A percentile compares a stretch with the other conserved stretches of the same genome.
These are phyloP conservation scores for Xylaria bambusicola DNA, from an alignment of 495 filamentous ascomycete species.

Conservation along the genomic window DNA sequence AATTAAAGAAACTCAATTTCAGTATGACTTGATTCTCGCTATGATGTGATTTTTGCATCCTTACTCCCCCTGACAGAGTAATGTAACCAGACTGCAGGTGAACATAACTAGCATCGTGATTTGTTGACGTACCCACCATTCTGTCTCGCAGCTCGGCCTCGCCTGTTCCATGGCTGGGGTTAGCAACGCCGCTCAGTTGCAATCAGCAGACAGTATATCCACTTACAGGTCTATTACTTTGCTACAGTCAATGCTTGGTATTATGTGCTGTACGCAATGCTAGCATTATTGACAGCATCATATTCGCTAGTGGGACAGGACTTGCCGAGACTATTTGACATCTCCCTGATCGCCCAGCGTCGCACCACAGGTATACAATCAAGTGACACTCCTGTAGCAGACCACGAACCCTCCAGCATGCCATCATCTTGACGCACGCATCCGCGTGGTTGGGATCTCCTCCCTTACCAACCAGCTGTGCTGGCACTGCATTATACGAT, in stretches of 20 bases:
- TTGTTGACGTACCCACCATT: background rate
- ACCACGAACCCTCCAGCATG: slow-evolving; percentile 7
- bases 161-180: background rate
- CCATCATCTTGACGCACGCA: slow-evolving; percentile 12
- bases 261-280: background rate
- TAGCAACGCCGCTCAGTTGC: background rate
- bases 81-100: background rate
- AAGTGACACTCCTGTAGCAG: slow-evolving; percentile 8
- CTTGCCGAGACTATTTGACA: slow-evolving; percentile 9
- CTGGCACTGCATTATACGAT: background rate
- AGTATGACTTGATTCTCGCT: background rate
- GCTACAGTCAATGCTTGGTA: background rate
- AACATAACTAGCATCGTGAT: background rate
- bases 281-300: background rate
- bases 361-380: background rate
- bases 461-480: slow-evolving; percentile 4
- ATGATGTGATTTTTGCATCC: background rate
- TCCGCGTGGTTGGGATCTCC: slow-evolving; percentile 13
- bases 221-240: background rate
- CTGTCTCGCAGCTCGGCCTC: background rate
- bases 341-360: background rate
- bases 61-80: background rate
- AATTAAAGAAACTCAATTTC: background rate
- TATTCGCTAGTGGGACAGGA: background rate
- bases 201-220: background rate